Conservation (phyloP, 495 filamentous ascomycete species). For the Lophiostoma macrostomum region DNA sequence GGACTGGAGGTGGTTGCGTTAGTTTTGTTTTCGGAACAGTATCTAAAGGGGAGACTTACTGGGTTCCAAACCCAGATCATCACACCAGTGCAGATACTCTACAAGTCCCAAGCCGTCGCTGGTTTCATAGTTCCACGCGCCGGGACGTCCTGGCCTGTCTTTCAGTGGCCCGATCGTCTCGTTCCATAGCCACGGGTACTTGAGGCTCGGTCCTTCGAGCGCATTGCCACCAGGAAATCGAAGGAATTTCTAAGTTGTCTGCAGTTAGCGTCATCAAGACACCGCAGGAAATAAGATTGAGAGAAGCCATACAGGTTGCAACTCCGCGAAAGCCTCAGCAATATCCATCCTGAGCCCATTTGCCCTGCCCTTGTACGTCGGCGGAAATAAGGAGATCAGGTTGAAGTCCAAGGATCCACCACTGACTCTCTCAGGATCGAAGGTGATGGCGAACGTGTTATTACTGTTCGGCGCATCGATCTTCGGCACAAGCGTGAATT, state of each 20-base stretch:
- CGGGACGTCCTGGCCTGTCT: conserved; percentile 58
- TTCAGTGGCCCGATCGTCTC: conserved; percentile 63
- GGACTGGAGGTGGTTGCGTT: conserved; percentile 36
- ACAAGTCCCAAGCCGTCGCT: conserved; percentile 60
- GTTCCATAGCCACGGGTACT: conserved; percentile 64
- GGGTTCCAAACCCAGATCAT: conserved; percentile 59
- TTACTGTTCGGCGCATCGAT: conserved; percentile 54
- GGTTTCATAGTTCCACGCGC: conserved; percentile 60
- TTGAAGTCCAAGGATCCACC: conserved; percentile 58
- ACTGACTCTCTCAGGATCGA: conserved; percentile 49
- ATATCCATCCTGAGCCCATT: conserved; percentile 64
- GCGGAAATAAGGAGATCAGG: conserved; percentile 64
- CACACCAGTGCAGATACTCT: conserved; percentile 65
- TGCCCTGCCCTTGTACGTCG: conserved; percentile 58
- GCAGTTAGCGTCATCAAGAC: too few species aligned
- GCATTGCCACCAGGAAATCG: conserved; percentile 65
- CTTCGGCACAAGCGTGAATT: conserved; percentile 33
- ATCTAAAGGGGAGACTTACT: conserved; percentile 2
- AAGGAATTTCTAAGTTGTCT: conserved; percentile 52
- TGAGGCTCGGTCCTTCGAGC: conserved; percentile 35
- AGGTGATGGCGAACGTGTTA: conserved; percentile 63
- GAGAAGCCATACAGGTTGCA: conserved; percentile 42
- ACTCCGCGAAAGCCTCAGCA: conserved; percentile 51
- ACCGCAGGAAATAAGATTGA: too few species aligned
- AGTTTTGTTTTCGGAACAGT: neutral